These are phyloP conservation scores for Fusarium drepaniforme DNA, from an alignment of 2,329 filamentous ascomycete species.

Conservation along the genomic window DNA sequence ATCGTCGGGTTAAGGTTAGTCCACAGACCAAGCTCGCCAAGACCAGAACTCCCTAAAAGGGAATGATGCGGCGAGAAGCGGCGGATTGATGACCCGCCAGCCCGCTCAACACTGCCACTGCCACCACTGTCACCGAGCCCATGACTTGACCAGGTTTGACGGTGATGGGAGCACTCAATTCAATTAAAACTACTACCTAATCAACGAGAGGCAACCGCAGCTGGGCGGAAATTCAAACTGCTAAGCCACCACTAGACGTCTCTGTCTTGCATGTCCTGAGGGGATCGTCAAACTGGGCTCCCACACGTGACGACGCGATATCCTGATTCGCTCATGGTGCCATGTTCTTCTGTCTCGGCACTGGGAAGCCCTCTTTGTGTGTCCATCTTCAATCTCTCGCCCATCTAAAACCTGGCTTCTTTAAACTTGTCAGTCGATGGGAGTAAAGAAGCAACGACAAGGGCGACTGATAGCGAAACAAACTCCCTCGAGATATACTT, in stretches of 20 bases:
- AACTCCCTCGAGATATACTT: not conserved
- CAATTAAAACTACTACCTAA: not conserved
- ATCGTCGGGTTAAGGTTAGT: conserved; percentile 6
- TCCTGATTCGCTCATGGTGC: conserved; percentile 35
- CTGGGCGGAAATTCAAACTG: conserved; percentile 24
- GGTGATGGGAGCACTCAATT: not conserved
- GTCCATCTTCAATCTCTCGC: not conserved
- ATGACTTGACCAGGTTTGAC: not conserved
- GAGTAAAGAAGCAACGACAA: not conserved
- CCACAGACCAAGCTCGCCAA: not conserved
- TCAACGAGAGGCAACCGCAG: conserved; percentile 1
- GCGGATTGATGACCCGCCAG: conserved; percentile 48
- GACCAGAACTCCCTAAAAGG: conserved; percentile 4
- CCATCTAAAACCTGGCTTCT: not conserved
- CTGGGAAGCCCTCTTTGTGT: conserved; percentile 10
- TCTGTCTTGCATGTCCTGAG: not conserved
- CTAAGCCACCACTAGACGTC: not conserved
- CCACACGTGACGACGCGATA: conserved; percentile 37
- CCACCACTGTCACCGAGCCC: conserved; percentile 10
- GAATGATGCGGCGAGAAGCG: conserved; percentile 42
- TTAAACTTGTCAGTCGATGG: not conserved
- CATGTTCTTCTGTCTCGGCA: conserved; percentile 9
- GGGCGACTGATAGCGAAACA: not conserved
- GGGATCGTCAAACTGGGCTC: conserved; percentile 22
- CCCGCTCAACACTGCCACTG: conserved; percentile 20